phyloP scores from a whole-genome alignment of 495 filamentous ascomycete genomes.

The Penicillium chermesinum region DNA sequence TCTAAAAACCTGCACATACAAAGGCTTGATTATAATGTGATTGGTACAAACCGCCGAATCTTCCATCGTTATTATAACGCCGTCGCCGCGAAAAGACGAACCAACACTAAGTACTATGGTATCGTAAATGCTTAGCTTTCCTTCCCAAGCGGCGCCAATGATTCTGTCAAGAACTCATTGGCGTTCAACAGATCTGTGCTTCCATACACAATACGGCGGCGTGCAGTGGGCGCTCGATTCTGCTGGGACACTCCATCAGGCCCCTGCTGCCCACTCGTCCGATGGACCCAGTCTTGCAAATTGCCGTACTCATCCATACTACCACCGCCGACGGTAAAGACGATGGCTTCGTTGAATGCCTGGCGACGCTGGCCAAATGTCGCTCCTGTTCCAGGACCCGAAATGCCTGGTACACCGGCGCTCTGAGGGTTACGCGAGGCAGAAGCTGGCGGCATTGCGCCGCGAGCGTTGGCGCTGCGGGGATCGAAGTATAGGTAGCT shows the following conservation, averaged over 20 bases:
- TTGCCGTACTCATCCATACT: constrained; percentile 99
- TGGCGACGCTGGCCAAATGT: constrained; percentile 92
- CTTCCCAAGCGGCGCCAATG: constrained; percentile 71
- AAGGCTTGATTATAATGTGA: constrained; percentile 8
- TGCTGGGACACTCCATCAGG: constrained; percentile 43
- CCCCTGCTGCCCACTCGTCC: constrained; percentile 55
- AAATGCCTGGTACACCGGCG: constrained; percentile 40
- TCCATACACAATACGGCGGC: constrained; percentile 85
- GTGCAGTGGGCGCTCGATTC: constrained; percentile 37
- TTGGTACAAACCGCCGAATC: constrained; percentile 3
- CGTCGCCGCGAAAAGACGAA: neutral
- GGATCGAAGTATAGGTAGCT: constrained; percentile 99
- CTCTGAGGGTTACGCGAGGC: constrained; percentile 48
- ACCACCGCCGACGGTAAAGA: constrained; percentile 94
- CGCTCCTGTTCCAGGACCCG: constrained; percentile 63
- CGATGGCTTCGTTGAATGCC: constrained; percentile 88
- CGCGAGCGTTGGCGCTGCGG: constrained; percentile 83
- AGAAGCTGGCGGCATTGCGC: constrained; percentile 75
- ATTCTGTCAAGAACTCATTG: constrained; percentile 74
- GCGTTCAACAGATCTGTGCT: constrained; percentile 93
- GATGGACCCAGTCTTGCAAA: constrained; percentile 88
- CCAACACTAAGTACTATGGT: neutral
- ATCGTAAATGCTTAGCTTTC: constrained; percentile 43
- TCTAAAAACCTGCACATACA: neutral
- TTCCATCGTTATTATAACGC: neutral